Percentiles rank a stretch among this genome's conserved stretches.
phyloP scores from a whole-genome alignment of 2,329 filamentous ascomycete genomes.

The Claviceps fusiformis region DNA sequence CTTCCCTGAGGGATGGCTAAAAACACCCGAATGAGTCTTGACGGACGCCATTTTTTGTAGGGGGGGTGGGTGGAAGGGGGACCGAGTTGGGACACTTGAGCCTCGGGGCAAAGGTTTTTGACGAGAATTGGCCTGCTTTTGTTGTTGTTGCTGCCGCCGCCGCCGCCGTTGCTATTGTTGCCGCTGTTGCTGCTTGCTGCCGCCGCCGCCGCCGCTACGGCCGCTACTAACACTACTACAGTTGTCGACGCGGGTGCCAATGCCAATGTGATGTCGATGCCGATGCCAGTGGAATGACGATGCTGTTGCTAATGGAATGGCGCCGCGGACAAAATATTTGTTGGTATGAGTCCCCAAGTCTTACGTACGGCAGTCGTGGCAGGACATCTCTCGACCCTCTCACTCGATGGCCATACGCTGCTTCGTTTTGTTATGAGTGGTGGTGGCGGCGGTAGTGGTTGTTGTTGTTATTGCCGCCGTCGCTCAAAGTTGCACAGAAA shows the following conservation, averaged over 20 bases:
- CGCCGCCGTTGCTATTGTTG: too few species aligned
- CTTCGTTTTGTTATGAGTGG: background rate
- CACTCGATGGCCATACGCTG: background rate
- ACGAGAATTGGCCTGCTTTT: background rate
- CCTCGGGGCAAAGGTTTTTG: background rate
- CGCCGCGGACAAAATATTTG: background rate
- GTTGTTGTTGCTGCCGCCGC: background rate
- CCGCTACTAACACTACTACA: background rate
- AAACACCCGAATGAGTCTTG: slow-evolving; percentile 13
- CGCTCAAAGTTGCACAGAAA: slow-evolving; percentile 2
- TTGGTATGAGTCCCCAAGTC: background rate
- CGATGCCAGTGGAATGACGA: background rate
- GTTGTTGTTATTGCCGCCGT: background rate
- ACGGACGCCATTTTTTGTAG: slow-evolving; percentile 13
- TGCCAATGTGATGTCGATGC: background rate
- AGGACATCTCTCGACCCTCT: background rate
- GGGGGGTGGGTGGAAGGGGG: too few species aligned
- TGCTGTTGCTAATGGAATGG: background rate
- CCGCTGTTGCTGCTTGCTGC: too few species aligned
- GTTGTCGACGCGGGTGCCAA: background rate
- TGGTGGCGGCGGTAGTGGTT: background rate
- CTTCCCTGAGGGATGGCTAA: slow-evolving; percentile 12
- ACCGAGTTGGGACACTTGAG: background rate
- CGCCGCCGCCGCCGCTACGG: too few species aligned
- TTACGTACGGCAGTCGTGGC: background rate